These are phyloP conservation scores for Lentinula detonsa DNA, from an alignment of 768 basidiomycete genomes.

Conservation along the genomic window DNA sequence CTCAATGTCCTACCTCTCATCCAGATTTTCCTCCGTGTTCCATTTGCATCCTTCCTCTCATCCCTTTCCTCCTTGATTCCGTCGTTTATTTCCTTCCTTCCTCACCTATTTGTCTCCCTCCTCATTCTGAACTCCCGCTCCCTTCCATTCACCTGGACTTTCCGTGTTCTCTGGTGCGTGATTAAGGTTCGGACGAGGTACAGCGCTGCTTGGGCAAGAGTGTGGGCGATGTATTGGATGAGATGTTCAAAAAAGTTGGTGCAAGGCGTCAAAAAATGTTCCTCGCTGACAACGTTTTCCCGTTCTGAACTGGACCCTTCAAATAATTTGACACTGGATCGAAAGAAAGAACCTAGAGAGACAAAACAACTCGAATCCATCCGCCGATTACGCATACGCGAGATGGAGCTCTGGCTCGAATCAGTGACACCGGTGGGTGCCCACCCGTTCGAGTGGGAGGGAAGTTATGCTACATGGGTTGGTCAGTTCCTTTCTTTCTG, in stretches of 20 bases:
- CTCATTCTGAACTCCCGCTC: conserved; percentile 1
- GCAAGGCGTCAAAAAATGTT: not conserved
- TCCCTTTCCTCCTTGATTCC: too few species aligned
- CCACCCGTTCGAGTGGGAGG: not conserved
- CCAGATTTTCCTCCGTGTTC: not conserved
- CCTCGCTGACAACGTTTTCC: too few species aligned
- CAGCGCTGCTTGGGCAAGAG: not conserved
- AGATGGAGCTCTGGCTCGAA: not conserved
- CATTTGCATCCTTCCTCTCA: not conserved
- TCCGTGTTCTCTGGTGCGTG: not conserved
- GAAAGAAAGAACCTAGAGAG: too few species aligned
- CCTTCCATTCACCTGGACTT: not conserved
- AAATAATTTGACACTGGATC: too few species aligned
- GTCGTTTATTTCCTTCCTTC: too few species aligned
- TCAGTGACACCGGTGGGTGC: conserved; percentile 3
- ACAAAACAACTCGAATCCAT: not conserved
- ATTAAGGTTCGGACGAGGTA: not conserved
- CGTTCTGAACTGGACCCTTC: too few species aligned
- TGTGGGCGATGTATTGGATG: not conserved
- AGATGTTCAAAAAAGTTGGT: not conserved
- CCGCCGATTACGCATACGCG: not conserved
- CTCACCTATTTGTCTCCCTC: not conserved
- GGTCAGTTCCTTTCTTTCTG: not conserved
- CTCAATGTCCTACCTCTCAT: not conserved
- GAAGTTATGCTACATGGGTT: not conserved